These are phyloP conservation scores for Arctostaphylos glauca DNA, from an alignment of 148 eudicot genomes.

Conservation along the genomic window DNA sequence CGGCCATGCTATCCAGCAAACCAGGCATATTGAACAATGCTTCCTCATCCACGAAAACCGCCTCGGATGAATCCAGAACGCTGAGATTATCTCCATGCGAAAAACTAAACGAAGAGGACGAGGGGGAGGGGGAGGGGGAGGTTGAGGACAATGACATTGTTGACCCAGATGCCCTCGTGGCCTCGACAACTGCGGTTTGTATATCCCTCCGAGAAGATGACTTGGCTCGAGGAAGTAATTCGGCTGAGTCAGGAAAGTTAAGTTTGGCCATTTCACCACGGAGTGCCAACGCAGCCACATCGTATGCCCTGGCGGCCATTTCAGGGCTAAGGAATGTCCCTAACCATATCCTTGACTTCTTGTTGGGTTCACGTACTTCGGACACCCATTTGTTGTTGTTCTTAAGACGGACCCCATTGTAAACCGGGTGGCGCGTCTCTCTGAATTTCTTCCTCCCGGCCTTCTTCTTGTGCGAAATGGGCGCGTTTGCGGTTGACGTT, in stretches of 20 bases:
- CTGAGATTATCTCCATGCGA: neutral
- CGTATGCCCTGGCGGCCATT: constrained; percentile 67
- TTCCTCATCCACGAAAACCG: constrained; percentile 55
- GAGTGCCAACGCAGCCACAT: constrained; percentile 57
- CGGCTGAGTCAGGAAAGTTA: constrained; percentile 48
- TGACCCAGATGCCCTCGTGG: constrained; percentile 24
- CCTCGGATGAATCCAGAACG: neutral
- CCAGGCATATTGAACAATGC: constrained; percentile 62
- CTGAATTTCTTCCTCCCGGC: constrained; percentile 48
- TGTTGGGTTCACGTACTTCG: constrained; percentile 58
- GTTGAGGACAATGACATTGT: neutral
- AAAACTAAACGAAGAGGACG: constrained; percentile 1
- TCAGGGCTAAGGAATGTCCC: constrained; percentile 59
- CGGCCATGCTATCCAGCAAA: constrained; percentile 68
- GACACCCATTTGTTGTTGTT: constrained; percentile 64
- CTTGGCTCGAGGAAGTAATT: constrained; percentile 37
- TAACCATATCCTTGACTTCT: constrained; percentile 59
- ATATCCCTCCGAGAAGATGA: constrained; percentile 49
- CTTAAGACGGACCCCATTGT: constrained; percentile 48
- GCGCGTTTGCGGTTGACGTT: neutral
- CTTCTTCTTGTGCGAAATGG: constrained; percentile 23
- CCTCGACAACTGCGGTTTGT: constrained; percentile 47
- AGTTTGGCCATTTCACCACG: constrained; percentile 40
- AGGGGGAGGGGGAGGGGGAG: neutral
- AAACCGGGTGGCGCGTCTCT: constrained; percentile 61